Percentiles rank a stretch among this genome's conserved stretches.
Conservation (phyloP, 805 yeast species). For the Wickerhamomyces subpelliculosus region DNA sequence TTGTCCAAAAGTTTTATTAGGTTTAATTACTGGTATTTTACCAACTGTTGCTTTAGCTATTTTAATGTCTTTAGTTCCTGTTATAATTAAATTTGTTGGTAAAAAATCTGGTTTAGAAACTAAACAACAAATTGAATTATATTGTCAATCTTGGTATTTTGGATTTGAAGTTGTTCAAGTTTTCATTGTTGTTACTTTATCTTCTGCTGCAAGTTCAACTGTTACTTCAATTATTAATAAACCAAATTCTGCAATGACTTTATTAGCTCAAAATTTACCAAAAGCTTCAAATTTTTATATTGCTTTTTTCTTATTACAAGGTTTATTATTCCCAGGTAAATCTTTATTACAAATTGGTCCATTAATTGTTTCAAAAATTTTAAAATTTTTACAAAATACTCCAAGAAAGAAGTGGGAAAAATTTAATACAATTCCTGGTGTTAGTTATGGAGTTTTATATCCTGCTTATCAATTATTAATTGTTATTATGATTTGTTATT, state of each 20-base stretch:
- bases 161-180: conserved; percentile 90
- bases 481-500: conserved; percentile 65
- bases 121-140: conserved; percentile 63
- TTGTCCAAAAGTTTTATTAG: conserved; percentile 63
- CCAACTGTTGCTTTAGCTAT: conserved; percentile 79
- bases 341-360: conserved; percentile 68
- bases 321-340: conserved; percentile 73
- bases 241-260: conserved; percentile 65
- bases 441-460: conserved; percentile 77
- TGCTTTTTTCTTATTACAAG: conserved; percentile 73
- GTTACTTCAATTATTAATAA: conserved; percentile 59
- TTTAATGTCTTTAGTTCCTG: conserved; percentile 83
- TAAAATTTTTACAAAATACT: conserved; percentile 75
- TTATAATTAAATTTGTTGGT: conserved; percentile 73
- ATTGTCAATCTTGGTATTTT: conserved; percentile 83
- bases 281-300: conserved; percentile 89
- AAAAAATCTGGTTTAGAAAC: conserved; percentile 67
- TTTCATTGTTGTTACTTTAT: conserved; percentile 73
- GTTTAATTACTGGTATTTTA: conserved; percentile 80
- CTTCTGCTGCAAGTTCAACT: conserved; percentile 77
- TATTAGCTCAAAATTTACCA: conserved; percentile 75
- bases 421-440: conserved; percentile 51
- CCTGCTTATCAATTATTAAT: conserved; percentile 73
- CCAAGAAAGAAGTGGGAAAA: conserved; percentile 92
- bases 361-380: conserved; percentile 60